Evolutionary conservation across 257 asterid species (phyloP).

Genomic region (Lycium ferocissimum): DNA sequence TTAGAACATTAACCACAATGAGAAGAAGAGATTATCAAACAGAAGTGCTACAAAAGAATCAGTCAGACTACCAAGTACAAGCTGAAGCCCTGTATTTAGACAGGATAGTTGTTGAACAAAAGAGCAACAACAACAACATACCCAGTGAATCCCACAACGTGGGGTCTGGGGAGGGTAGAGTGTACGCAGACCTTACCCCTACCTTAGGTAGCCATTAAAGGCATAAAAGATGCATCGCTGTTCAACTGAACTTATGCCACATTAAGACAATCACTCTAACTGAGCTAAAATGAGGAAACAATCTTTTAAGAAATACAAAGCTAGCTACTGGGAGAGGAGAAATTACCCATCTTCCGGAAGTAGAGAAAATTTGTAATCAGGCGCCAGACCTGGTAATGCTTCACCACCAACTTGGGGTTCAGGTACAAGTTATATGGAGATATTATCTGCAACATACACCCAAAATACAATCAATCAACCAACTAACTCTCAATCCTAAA

Average conservation of each 20-base stretch:
- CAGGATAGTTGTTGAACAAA: not conserved
- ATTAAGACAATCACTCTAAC: not conserved
- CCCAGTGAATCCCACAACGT: too few species aligned
- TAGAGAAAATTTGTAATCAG: slow-evolving; percentile 85
- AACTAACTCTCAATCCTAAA: slow-evolving; percentile 23
- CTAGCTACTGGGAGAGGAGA: slow-evolving; percentile 19
- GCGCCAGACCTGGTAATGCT: slow-evolving; percentile 95
- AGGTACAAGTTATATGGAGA: slow-evolving; percentile 92
- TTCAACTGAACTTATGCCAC: not conserved
- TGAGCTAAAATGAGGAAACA: not conserved
- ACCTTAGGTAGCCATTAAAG: not conserved
- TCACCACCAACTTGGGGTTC: slow-evolving; percentile 87
- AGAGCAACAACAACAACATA: too few species aligned
- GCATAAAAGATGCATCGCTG: not conserved
- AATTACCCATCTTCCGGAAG: slow-evolving; percentile 97
- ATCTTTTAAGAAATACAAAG: not conserved
- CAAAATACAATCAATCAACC: slow-evolving; percentile 34
- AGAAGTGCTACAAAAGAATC: slow-evolving; percentile 10
- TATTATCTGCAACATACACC: slow-evolving; percentile 75
- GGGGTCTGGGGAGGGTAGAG: too few species aligned
- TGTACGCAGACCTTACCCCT: too few species aligned
- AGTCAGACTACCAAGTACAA: not conserved
- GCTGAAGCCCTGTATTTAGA: not conserved
- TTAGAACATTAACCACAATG: not conserved
- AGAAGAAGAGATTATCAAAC: not conserved